These are phyloP conservation scores for Pholiota adiposa DNA, from an alignment of 1,284 basidiomycete genomes.

Conservation along the genomic window DNA sequence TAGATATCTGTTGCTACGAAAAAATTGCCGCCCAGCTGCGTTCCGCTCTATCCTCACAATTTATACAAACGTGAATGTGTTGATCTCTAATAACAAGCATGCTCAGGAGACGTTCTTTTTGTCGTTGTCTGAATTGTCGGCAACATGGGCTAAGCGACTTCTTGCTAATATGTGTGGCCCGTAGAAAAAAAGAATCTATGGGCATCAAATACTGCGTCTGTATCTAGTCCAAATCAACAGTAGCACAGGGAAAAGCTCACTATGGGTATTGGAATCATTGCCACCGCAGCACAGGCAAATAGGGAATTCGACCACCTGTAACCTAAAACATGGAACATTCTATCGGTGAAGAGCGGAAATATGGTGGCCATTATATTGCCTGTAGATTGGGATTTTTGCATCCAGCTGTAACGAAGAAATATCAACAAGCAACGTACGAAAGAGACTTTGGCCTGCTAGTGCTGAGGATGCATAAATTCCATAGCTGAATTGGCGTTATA, in stretches of 20 bases:
- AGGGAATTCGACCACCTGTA: slow-evolving; percentile 73
- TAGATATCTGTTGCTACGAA: not conserved
- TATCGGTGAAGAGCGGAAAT: slow-evolving; percentile 64
- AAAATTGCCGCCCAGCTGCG: no score
- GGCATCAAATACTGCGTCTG: not conserved
- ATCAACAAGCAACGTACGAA: slow-evolving; percentile 41
- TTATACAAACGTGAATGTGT: no score
- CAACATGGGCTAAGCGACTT: not conserved
- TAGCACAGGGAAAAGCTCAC: slow-evolving; percentile 32
- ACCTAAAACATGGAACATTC: slow-evolving; percentile 58
- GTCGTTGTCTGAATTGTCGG: not conserved
- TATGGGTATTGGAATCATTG: slow-evolving; percentile 67
- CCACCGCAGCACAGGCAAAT: slow-evolving; percentile 57
- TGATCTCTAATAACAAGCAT: not conserved
- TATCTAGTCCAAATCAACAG: not conserved
- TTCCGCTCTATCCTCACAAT: no score
- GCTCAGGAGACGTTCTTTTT: not conserved
- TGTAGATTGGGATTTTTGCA: slow-evolving; percentile 22
- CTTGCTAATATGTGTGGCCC: slow-evolving; percentile 49
- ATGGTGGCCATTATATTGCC: slow-evolving; percentile 57
- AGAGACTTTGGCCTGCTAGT: slow-evolving; percentile 71
- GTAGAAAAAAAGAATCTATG: slow-evolving; percentile 48
- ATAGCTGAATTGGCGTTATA: slow-evolving; percentile 41
- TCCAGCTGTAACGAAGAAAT: not conserved
- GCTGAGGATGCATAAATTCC: slow-evolving; percentile 72